These are phyloP conservation scores for Mortierella claussenii DNA, from an alignment of 192 early-diverging fungal species.

Conservation along the genomic window DNA sequence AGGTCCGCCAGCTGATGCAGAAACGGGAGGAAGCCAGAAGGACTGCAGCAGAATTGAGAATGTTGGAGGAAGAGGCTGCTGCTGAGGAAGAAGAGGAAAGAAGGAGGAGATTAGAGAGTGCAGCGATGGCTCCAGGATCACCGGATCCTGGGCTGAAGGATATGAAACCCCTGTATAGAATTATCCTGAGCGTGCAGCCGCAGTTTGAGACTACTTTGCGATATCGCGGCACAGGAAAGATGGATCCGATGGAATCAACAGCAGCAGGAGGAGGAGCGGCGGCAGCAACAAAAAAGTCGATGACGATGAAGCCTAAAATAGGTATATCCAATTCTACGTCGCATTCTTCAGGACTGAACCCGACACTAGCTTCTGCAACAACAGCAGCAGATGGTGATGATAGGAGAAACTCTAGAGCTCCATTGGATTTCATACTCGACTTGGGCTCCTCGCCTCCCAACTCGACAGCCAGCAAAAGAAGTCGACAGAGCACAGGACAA, in stretches of 20 bases:
- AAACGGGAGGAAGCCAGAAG: conserved; percentile 6
- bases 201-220: background rate
- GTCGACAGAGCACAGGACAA: too few species aligned
- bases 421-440: conserved; percentile 35
- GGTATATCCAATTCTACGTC: background rate
- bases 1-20: conserved; percentile 15
- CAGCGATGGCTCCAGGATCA: background rate
- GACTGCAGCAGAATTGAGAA: conserved; percentile 9
- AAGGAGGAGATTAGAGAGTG: background rate
- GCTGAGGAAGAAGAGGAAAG: conserved; percentile 35
- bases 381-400: background rate
- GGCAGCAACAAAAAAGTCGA: too few species aligned
- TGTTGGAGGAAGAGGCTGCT: conserved; percentile 25
- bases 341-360: background rate
- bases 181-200: conserved; percentile 28
- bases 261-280: too few species aligned
- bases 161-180: conserved; percentile 37
- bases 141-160: conserved; percentile 3
- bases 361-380: background rate
- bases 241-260: background rate
- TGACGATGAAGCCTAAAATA: too few species aligned
- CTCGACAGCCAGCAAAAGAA: background rate
- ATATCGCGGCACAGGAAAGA: conserved; percentile 4
- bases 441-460: conserved; percentile 22
- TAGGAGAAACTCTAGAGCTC: background rate